Evolutionary conservation across 2,329 filamentous ascomycete genomes (phyloP).

Genomic region (Cercospora canescens): DNA sequence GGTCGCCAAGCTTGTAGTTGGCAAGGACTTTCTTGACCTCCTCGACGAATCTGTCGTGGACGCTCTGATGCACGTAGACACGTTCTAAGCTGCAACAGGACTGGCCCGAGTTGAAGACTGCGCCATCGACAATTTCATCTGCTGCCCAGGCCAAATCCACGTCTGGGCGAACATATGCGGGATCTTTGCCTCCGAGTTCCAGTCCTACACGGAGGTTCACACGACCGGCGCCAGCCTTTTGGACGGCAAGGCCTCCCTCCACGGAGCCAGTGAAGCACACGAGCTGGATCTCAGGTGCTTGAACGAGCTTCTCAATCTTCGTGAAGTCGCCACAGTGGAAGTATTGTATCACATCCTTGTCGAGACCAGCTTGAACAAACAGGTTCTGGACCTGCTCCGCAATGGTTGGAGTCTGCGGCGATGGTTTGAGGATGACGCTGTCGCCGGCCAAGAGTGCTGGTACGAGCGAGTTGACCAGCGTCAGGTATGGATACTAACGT

Average conservation of each 20-base stretch:
- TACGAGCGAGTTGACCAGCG: constrained; percentile 87
- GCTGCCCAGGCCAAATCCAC: constrained; percentile 90
- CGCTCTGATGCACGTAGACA: constrained; percentile 82
- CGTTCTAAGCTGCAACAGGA: constrained; percentile 93
- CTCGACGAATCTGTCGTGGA: constrained; percentile 80
- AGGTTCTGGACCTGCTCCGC: constrained; percentile 78
- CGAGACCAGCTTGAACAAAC: constrained; percentile 79
- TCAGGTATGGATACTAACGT: constrained; percentile 87
- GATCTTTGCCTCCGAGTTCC: constrained; percentile 93
- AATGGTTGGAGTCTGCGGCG: constrained; percentile 90
- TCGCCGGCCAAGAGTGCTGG: constrained; percentile 90
- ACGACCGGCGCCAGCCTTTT: constrained; percentile 79
- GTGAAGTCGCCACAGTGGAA: constrained; percentile 83
- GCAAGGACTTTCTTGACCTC: constrained; percentile 76
- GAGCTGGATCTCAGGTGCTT: constrained; percentile 72
- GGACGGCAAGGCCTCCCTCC: constrained; percentile 80
- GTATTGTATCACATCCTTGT: constrained; percentile 81
- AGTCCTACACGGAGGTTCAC: constrained; percentile 78
- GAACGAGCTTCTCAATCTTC: constrained; percentile 75
- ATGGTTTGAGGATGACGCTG: constrained; percentile 90
- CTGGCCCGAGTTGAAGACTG: constrained; percentile 98
- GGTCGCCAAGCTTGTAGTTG: constrained; percentile 84
- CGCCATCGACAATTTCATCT: constrained; percentile 90
- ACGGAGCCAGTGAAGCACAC: constrained; percentile 96
- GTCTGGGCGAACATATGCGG: constrained; percentile 82